Conservation (phyloP, 2,329 filamentous ascomycete species). For the Parastagonospora nodorum region DNA sequence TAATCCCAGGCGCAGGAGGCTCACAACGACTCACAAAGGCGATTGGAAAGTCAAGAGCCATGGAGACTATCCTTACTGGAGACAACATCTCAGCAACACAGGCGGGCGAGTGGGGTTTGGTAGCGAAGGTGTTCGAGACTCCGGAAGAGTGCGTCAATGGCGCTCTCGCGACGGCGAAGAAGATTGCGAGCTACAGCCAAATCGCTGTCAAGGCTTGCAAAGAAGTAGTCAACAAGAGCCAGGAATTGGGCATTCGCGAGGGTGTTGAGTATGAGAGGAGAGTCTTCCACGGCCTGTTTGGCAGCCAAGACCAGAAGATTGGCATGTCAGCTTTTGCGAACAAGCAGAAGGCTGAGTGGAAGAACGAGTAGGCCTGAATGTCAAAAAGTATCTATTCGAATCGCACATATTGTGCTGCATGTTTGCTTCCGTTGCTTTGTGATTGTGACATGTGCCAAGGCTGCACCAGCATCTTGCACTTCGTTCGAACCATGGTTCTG, state of each 20-base stretch:
- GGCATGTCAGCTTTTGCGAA: conserved; percentile 93
- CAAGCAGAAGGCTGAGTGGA: conserved; percentile 94
- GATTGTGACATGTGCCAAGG: too few species aligned
- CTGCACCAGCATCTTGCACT: too few species aligned
- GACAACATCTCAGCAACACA: conserved; percentile 80
- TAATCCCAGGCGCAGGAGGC: conserved; percentile 89
- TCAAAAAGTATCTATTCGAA: too few species aligned
- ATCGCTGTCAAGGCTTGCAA: conserved; percentile 90
- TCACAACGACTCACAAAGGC: conserved; percentile 83
- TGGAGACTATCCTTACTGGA: conserved; percentile 55
- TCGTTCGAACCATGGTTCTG: too few species aligned
- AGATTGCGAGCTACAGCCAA: conserved; percentile 82
- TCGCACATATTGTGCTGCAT: too few species aligned
- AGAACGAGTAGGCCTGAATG: conserved; percentile 64
- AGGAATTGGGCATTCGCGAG: conserved; percentile 84
- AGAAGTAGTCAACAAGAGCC: conserved; percentile 99
- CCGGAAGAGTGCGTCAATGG: conserved; percentile 83
- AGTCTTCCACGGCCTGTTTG: conserved; percentile 91
- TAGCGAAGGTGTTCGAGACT: conserved; percentile 77
- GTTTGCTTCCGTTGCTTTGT: too few species aligned
- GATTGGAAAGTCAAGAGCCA: conserved; percentile 53
- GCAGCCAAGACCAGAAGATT: conserved; percentile 95
- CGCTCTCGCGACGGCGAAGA: conserved; percentile 81
- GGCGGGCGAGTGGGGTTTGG: conserved; percentile 88
- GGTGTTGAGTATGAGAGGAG: conserved; percentile 94